phyloP scores from a whole-genome alignment of 2,329 filamentous ascomycete genomes.

The Beauveria sp. region DNA sequence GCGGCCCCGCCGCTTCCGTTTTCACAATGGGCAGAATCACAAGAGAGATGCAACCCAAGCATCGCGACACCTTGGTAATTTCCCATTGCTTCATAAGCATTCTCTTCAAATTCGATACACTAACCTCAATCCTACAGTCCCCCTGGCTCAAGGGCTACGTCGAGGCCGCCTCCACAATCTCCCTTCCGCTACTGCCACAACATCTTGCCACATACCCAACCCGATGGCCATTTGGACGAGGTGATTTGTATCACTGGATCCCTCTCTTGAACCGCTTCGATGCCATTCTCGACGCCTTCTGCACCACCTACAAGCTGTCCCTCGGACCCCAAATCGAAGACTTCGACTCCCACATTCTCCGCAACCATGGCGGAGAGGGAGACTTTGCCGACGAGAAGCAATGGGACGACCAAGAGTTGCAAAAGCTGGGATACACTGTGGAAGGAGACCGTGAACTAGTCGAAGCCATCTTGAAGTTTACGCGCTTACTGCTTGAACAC shows the following conservation, averaged over 20 bases:
- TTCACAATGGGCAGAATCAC: conserved; percentile 62
- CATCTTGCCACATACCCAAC: conserved; percentile 75
- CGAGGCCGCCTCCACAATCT: conserved; percentile 56
- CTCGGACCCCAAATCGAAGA: conserved; percentile 72
- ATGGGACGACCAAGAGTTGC: conserved; percentile 40
- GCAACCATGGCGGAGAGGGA: conserved; percentile 47
- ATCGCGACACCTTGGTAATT: conserved; percentile 59
- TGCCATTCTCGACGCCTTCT: conserved; percentile 74
- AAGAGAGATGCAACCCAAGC: conserved; percentile 59
- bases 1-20: conserved; percentile 52
- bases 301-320: conserved; percentile 69
- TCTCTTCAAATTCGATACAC: background rate
- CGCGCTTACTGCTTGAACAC: conserved; percentile 79
- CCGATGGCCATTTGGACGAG: conserved; percentile 90
- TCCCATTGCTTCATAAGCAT: background rate
- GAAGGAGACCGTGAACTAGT: conserved; percentile 78
- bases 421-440: conserved; percentile 53
- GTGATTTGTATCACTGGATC: conserved; percentile 98
- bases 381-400: conserved; percentile 40
- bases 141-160: conserved; percentile 81
- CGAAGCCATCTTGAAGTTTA: conserved; percentile 76
- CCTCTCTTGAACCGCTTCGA: conserved; percentile 90
- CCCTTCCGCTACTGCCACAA: conserved; percentile 68
- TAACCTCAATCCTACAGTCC: conserved; percentile 50
- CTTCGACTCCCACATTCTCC: conserved; percentile 60